Evolutionary conservation across 441 rosid genomes (phyloP).

Genomic region (Cnidoscolus chayamansa): DNA sequence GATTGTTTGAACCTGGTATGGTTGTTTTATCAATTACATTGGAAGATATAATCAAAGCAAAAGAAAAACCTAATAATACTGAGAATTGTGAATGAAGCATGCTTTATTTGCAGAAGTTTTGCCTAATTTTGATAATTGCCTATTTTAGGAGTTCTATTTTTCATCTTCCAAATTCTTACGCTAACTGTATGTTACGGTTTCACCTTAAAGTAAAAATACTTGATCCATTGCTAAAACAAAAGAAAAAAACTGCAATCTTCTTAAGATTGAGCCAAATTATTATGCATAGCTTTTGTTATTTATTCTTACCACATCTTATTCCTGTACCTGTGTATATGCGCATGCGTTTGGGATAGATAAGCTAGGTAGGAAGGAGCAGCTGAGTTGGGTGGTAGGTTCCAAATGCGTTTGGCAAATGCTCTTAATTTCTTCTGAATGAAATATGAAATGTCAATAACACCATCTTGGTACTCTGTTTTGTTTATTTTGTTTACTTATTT

Average conservation of each 20-base stretch:
- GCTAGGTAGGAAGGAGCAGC: neutral
- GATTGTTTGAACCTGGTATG: neutral
- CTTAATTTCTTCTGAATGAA: neutral
- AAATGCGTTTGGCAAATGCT: neutral
- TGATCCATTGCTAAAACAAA: neutral
- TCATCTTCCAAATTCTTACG: neutral
- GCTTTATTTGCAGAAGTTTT: neutral
- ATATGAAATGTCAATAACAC: neutral
- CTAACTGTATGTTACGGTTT: neutral
- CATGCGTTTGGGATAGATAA: neutral
- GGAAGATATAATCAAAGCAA: neutral
- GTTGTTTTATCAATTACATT: neutral
- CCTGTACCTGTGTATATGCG: neutral
- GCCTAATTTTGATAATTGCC: neutral
- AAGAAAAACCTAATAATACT: neutral
- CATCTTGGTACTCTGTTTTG: neutral
- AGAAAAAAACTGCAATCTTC: neutral
- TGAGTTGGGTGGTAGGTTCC: neutral
- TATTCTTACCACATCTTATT: neutral
- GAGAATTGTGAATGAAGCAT: neutral
- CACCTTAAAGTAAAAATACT: neutral
- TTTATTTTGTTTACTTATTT: slow-evolving; percentile 3
- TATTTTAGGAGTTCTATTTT: neutral
- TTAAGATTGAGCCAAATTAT: neutral
- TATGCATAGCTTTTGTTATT: neutral